Conservation (phyloP, 2,329 filamentous ascomycete genomes). For the Aspergillus nomiae region DNA sequence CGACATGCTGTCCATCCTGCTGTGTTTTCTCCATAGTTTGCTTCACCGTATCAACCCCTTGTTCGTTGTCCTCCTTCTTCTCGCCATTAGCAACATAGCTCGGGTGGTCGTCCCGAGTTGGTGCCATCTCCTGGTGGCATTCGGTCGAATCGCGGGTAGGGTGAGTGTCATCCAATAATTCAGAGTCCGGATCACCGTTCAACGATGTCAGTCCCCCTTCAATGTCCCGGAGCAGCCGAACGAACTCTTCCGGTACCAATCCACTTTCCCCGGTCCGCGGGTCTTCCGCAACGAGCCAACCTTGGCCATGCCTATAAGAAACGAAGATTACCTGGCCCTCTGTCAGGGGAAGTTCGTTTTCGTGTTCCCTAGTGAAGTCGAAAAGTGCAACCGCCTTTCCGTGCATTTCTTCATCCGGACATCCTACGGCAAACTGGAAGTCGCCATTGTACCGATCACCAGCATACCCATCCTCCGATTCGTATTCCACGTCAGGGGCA, state of each 20-base stretch:
- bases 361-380: slow-evolving; percentile 92
- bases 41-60: slow-evolving; percentile 36
- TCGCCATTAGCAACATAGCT: slow-evolving; percentile 23
- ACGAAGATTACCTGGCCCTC: slow-evolving; percentile 97
- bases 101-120: slow-evolving; percentile 31
- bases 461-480: slow-evolving; percentile 54
- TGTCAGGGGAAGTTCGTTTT: slow-evolving; percentile 88
- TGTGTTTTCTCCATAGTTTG: slow-evolving; percentile 19
- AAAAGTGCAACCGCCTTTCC: slow-evolving; percentile 94
- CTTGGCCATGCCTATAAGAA: slow-evolving; percentile 92
- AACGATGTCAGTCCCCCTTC: slow-evolving; percentile 82
- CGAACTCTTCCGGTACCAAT: slow-evolving; percentile 94
- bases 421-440: slow-evolving; percentile 93
- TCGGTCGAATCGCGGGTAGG: slow-evolving; percentile 56
- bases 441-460: slow-evolving; percentile 80
- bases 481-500: slow-evolving; percentile 33
- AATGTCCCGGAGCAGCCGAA: slow-evolving; percentile 87
- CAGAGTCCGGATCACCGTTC: slow-evolving; percentile 53
- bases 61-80: slow-evolving; percentile 37
- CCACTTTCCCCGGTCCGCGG: slow-evolving; percentile 92
- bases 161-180: slow-evolving; percentile 51
- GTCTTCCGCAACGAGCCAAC: slow-evolving; percentile 96
- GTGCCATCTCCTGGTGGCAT: slow-evolving; percentile 33
- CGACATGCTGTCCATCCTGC: slow-evolving; percentile 14
- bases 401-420: slow-evolving; percentile 95